Percentiles rank a stretch among this genome's conserved stretches.
Evolutionary conservation across 2,329 filamentous ascomycete species (phyloP).

Genomic region (Colletotrichum karsti): DNA sequence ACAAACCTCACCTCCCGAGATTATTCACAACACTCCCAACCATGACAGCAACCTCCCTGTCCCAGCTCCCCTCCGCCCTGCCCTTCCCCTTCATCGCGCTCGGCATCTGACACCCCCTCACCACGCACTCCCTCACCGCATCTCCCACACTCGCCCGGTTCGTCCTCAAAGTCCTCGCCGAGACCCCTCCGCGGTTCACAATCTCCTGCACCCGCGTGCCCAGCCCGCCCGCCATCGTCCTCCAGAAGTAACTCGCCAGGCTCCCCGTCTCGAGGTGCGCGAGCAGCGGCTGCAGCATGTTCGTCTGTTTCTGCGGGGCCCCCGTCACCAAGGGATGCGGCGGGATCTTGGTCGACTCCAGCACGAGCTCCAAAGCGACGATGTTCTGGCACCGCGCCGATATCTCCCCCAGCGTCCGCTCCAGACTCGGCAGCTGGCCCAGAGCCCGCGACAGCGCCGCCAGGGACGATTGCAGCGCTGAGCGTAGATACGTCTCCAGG

Average conservation of each 20-base stretch:
- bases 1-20: conserved; percentile 49
- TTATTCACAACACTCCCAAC: conserved; percentile 80
- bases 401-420: conserved; percentile 83
- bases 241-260: conserved; percentile 92
- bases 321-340: conserved; percentile 69
- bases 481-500: conserved; percentile 84
- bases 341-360: conserved; percentile 74
- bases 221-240: conserved; percentile 82
- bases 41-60: conserved; percentile 95
- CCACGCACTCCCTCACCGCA: conserved; percentile 83
- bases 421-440: conserved; percentile 81
- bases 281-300: conserved; percentile 77
- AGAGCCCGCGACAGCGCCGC: conserved; percentile 79
- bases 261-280: conserved; percentile 86
- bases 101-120: conserved; percentile 77
- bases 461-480: conserved; percentile 80
- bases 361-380: conserved; percentile 83
- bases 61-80: conserved; percentile 69
- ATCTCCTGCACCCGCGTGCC: conserved; percentile 85
- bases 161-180: conserved; percentile 79
- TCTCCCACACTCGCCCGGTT: conserved; percentile 80
- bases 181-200: conserved; percentile 81
- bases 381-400: conserved; percentile 89
- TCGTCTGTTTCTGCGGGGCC: conserved; percentile 43
- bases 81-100: conserved; percentile 58